phyloP scores from a whole-genome alignment of 495 filamentous ascomycete species.

The Articulospora tetracladia region DNA sequence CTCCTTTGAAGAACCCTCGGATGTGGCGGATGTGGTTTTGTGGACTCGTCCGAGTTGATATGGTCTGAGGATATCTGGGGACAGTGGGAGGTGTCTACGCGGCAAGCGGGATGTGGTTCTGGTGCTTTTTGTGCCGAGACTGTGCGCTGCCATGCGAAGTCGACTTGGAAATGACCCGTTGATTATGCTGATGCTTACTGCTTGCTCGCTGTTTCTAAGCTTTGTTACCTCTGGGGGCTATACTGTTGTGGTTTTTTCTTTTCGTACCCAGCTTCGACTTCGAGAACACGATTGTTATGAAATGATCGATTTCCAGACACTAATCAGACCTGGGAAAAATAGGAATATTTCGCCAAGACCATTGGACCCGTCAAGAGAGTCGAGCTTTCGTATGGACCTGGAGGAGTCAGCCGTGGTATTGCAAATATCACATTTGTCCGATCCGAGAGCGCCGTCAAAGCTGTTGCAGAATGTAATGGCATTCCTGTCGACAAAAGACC shows the following conservation, averaged over 20 bases:
- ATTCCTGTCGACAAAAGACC: conserved; percentile 83
- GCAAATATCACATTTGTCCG: conserved; percentile 70
- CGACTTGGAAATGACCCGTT: conserved; percentile 1
- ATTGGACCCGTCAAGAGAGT: conserved; percentile 87
- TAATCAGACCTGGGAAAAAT: conserved; percentile 39
- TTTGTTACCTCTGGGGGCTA: conserved; percentile 25
- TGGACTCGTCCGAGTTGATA: background rate
- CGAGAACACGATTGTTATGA: conserved; percentile 16
- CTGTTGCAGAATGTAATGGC: conserved; percentile 76
- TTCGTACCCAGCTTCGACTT: conserved; percentile 24
- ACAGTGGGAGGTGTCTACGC: background rate
- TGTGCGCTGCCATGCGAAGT: background rate
- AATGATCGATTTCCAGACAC: conserved; percentile 28
- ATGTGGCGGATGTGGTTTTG: background rate
- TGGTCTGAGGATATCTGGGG: background rate
- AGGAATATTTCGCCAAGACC: conserved; percentile 93
- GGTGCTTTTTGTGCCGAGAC: background rate
- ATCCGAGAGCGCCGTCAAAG: conserved; percentile 73
- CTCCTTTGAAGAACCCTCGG: background rate
- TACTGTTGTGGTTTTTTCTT: conserved; percentile 19
- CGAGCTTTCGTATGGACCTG: conserved; percentile 86
- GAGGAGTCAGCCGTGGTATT: conserved; percentile 84
- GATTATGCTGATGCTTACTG: conserved; percentile 53
- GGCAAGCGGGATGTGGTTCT: no score
- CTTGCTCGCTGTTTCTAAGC: conserved; percentile 65